Conservation (phyloP, 176 grass and related monocot genomes). For the Hordeum marinum region DNA sequence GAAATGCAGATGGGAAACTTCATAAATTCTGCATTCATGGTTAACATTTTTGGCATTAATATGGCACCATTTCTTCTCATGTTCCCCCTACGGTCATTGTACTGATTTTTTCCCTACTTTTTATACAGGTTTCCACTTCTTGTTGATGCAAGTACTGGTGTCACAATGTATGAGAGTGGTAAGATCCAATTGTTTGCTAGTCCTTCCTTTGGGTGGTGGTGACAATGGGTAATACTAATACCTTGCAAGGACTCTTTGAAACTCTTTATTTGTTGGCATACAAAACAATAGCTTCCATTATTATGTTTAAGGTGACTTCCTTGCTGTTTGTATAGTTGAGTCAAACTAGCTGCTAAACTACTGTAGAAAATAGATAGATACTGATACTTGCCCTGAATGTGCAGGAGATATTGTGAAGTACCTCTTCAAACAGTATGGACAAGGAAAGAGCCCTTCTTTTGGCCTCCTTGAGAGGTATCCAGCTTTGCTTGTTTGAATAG, state of each 20-base stretch:
- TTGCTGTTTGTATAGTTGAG: not conserved
- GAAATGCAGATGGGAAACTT: not conserved
- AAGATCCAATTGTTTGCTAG: constrained; percentile 15
- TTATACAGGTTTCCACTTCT: constrained; percentile 86
- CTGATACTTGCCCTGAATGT: constrained; percentile 21
- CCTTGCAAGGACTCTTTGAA: not conserved
- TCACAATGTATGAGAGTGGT: constrained; percentile 98
- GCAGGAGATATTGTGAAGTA: constrained; percentile 94
- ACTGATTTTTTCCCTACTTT: not conserved
- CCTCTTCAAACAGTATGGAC: constrained; percentile 69
- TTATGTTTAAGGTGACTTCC: not conserved
- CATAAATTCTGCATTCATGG: not conserved
- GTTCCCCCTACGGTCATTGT: not conserved
- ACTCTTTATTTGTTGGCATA: not conserved
- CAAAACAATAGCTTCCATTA: not conserved
- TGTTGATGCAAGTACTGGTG: constrained; percentile 65
- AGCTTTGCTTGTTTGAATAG: constrained; percentile 26
- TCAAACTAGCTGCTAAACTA: not conserved
- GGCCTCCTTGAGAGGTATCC: constrained; percentile 84
- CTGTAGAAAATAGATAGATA: not conserved
- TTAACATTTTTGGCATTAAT: not conserved
- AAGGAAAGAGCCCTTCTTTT: constrained; percentile 71
- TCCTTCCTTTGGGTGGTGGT: not conserved
- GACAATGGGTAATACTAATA: not conserved
- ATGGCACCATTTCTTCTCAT: not conserved